Evolutionary conservation across 345 rosid genomes (phyloP), one percentile per base, ranked within the genome.

Genomic region (Conringia planisiliqua): DNA sequence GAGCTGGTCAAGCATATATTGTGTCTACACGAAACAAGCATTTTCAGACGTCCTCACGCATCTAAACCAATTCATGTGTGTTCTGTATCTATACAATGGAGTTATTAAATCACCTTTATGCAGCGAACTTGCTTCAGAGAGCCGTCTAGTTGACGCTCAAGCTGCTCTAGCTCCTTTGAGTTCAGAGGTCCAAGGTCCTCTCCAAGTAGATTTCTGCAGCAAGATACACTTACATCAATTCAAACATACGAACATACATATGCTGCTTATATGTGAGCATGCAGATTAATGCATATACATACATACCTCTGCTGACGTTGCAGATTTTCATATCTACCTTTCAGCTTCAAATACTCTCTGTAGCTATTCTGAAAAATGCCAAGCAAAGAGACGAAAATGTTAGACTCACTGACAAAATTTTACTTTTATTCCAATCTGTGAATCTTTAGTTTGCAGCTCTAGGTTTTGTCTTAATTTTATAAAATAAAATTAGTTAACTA

Each of bases 91-190:
- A 16, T 7, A 42, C 16, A 66, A 3, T 11, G 30, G 10, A 18
- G 6, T 17, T 0, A 20, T 9, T 2, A 14, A 54, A 51, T 70
- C 73, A 95, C 99, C 97, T 82, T 92, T 66, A 86, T 95, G 65
- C 94, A 95, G 68, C 98, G 85, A 75, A 92, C 93, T 80, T 85
- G 96, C 82, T 90, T 92, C 78, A 95, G 70, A 52, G 98, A 89
- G 55, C 88, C 78, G 32, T 95, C 92, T 4, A 95, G 87, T 67
- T 88, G 93, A 79, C 87, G 92, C 86, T 95, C 99, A 64, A 95
- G 96, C 82, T 95, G 97, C 80, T 90, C 99, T 58, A 95, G 90
- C 40, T 92, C 99, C 87, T 92, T 95, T n/a, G 94, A 80, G 65
- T 83, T 85, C 39, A 95, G 68, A 61, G 96, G 92, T 18, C 97